These are phyloP conservation scores for Pistacia integerrima DNA, from an alignment of 345 rosid species.

Conservation along the genomic window DNA sequence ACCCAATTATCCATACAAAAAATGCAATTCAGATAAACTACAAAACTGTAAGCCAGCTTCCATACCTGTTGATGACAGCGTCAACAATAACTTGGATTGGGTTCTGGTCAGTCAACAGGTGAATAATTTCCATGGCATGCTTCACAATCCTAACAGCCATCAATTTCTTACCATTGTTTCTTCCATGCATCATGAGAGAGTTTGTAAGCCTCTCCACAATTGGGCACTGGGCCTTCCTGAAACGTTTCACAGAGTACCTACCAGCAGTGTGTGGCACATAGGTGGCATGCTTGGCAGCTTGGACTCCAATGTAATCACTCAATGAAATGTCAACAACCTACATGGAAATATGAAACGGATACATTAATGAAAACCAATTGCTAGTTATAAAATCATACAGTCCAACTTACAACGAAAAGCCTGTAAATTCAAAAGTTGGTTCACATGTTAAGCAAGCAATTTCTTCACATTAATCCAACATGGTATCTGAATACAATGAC, in stretches of 20 bases:
- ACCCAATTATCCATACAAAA: not conserved
- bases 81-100: slow-evolving; percentile 92
- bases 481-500: too few species aligned
- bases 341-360: not conserved
- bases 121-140: slow-evolving; percentile 95
- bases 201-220: slow-evolving; percentile 92
- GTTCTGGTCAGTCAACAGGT: slow-evolving; percentile 74
- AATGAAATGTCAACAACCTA: slow-evolving; percentile 78
- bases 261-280: slow-evolving; percentile 96
- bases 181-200: slow-evolving; percentile 95
- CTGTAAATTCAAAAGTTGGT: too few species aligned
- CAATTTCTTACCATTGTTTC: slow-evolving; percentile 90
- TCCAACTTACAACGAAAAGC: too few species aligned
- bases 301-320: slow-evolving; percentile 73
- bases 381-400: too few species aligned
- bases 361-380: not conserved
- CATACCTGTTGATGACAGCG: slow-evolving; percentile 87
- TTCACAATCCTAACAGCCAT: slow-evolving; percentile 85
- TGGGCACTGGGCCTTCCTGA: slow-evolving; percentile 97
- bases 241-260: slow-evolving; percentile 88
- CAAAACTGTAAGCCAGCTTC: not conserved
- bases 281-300: slow-evolving; percentile 76
- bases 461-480: too few species aligned
- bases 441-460: too few species aligned
- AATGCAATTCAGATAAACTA: not conserved